Percentiles rank a stretch among this genome's conserved stretches.
Conservation (phyloP, 352 stramenopile species). For the Phytophthora brassicae region DNA sequence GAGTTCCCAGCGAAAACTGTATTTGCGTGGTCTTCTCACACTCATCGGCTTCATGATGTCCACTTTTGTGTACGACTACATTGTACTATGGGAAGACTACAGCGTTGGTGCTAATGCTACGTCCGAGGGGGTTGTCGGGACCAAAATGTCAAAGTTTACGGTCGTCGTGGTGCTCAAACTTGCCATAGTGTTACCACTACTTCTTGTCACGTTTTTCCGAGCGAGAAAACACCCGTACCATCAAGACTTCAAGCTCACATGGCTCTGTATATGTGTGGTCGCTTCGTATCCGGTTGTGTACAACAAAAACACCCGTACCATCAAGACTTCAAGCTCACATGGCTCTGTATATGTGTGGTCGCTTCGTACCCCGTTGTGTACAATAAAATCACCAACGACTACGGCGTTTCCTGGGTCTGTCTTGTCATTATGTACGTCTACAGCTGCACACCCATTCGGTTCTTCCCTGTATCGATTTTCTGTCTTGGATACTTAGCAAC, state of each 20-base stretch:
- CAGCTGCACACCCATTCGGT: slow-evolving; percentile 78
- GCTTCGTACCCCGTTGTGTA: slow-evolving; percentile 73
- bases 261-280: slow-evolving; percentile 61
- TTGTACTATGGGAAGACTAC: slow-evolving; percentile 63
- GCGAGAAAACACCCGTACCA: slow-evolving; percentile 60
- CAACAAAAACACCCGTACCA: slow-evolving; percentile 74
- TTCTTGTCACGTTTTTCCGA: slow-evolving; percentile 69
- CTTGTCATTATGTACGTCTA: slow-evolving; percentile 88
- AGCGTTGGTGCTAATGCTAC: slow-evolving; percentile 36
- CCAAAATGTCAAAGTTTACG: slow-evolving; percentile 63
- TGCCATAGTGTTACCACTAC: slow-evolving; percentile 57
- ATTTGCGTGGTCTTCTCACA: slow-evolving; percentile 56
- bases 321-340: slow-evolving; percentile 70
- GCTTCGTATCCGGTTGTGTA: slow-evolving; percentile 73
- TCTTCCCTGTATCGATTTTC: slow-evolving; percentile 78
- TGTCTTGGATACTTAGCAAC: slow-evolving; percentile 64
- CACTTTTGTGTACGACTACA: slow-evolving; percentile 77
- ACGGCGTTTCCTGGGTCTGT: slow-evolving; percentile 80
- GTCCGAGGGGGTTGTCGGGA: slow-evolving; percentile 14
- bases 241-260: slow-evolving; percentile 70
- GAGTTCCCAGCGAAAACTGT: slow-evolving; percentile 63
- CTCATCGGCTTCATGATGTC: slow-evolving; percentile 71
- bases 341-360: slow-evolving; percentile 61
- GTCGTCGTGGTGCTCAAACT: slow-evolving; percentile 68
- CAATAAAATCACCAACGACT: slow-evolving; percentile 84